A percentile compares a stretch with the other conserved stretches of the same genome.
These are phyloP conservation scores for Purshia tridentata DNA, from an alignment of 306 rosid genomes.

Conservation along the genomic window DNA sequence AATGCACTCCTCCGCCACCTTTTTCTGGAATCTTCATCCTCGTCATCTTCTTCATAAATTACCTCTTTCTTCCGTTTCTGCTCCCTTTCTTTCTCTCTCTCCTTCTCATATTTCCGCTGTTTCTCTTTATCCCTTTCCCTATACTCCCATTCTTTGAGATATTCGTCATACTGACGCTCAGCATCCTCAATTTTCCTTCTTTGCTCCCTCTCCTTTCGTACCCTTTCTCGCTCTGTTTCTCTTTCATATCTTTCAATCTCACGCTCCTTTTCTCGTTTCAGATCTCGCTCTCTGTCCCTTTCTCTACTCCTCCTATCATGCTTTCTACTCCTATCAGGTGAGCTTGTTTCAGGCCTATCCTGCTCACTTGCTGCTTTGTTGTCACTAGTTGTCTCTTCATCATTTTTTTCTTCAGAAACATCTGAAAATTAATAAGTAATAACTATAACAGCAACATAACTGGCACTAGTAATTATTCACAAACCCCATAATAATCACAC, in stretches of 20 bases:
- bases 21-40: slow-evolving; percentile 88
- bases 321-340: slow-evolving; percentile 82
- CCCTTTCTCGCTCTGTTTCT: slow-evolving; percentile 95
- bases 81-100: slow-evolving; percentile 92
- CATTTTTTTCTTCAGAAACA: slow-evolving; percentile 66
- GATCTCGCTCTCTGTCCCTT: slow-evolving; percentile 82
- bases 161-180: slow-evolving; percentile 81
- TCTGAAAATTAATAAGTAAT: slow-evolving; percentile 45
- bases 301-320: slow-evolving; percentile 85
- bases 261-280: slow-evolving; percentile 87
- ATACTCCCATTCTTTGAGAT: slow-evolving; percentile 95
- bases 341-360: slow-evolving; percentile 68
- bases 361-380: slow-evolving; percentile 62
- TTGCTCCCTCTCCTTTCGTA: slow-evolving; percentile 94
- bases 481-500: slow-evolving; percentile 9
- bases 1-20: slow-evolving; percentile 83
- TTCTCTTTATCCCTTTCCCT: slow-evolving; percentile 94
- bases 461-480: neutral
- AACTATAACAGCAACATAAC: neutral
- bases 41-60: slow-evolving; percentile 91
- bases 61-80: slow-evolving; percentile 89
- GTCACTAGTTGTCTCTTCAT: slow-evolving; percentile 62
- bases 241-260: slow-evolving; percentile 95
- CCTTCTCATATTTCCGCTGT: slow-evolving; percentile 87
- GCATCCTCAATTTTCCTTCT: slow-evolving; percentile 84